A percentile compares a stretch with the other conserved stretches of the same genome.
Evolutionary conservation across 2,329 filamentous ascomycete genomes (phyloP).

Genomic region (Monosporascus sp.): DNA sequence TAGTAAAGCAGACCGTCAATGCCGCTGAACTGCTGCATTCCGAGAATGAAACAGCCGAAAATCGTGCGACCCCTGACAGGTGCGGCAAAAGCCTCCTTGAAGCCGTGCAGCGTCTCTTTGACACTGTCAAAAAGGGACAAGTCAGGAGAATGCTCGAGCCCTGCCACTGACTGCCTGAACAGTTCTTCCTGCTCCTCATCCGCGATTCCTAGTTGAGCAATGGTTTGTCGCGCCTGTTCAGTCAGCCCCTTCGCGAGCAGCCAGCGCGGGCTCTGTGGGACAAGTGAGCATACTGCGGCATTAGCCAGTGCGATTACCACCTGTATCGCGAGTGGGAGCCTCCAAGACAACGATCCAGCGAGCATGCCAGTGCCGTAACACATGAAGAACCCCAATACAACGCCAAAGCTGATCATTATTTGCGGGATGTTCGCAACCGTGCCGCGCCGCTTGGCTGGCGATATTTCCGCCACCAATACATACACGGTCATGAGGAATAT

Average conservation of each 20-base stretch:
- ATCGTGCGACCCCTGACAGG: conserved; percentile 38
- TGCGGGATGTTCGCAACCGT: conserved; percentile 46
- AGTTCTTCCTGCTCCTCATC: conserved; percentile 38
- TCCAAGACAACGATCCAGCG: conserved; percentile 42
- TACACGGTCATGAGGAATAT: conserved; percentile 48
- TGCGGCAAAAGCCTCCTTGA: conserved; percentile 26
- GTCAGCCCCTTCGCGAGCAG: conserved; percentile 35
- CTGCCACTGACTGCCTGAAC: conserved; percentile 13
- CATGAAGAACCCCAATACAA: conserved; percentile 51
- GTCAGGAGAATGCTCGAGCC: conserved; percentile 21
- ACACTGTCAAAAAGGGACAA: conserved; percentile 20
- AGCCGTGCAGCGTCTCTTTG: conserved; percentile 21
- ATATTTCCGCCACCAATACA: conserved; percentile 53
- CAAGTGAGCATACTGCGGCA: conserved; percentile 21
- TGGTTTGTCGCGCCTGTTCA: conserved; percentile 35
- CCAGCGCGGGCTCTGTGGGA: conserved; percentile 51
- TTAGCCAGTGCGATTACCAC: conserved; percentile 28
- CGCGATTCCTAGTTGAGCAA: conserved; percentile 35
- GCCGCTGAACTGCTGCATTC: conserved; percentile 50
- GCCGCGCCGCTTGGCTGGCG: conserved; percentile 43
- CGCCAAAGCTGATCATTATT: conserved; percentile 41
- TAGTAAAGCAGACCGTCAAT: conserved; percentile 58
- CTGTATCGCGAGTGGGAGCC: conserved; percentile 40
- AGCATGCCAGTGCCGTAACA: conserved; percentile 50
- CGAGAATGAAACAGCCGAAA: conserved; percentile 51